Base-by-base conservation (phyloP, 495 filamentous ascomycete species). In the Cercophora samala region DNA sequence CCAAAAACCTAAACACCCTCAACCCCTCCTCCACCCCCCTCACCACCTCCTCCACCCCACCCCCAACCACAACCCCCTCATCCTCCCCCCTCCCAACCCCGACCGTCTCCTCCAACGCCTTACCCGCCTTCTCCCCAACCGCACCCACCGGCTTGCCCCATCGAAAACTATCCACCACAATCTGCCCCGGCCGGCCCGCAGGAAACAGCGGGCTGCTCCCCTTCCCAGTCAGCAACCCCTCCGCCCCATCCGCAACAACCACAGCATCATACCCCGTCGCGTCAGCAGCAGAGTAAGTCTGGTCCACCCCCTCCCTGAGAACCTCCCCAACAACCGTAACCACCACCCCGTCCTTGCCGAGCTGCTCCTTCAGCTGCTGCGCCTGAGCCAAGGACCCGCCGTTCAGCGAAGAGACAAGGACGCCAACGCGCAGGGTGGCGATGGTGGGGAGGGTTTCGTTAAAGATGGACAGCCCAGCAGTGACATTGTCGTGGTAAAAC, bases 131-230 rank as follows among this genome's bases (percentile, higher is more conserved):
- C 51, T 68, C 68, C 0, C 90, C 90, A 1, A 91, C 65, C 1
- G 84, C 88, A 4, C 77, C 88, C 52, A 93, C 82, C 0, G 91
- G 86, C 83, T 93, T 93, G 5, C 90, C 91, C 77, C 87, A 92
- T 1, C 84, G 77, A 79, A 86, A 93, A 0, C 81, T 89, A 76
- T 87, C 84, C n/a, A 77, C 64, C 23, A 93, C 73, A 54, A 93
- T 89, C 78, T 91, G 84, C 5, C 83, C 72, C 0, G 87, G 91
- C 0, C 89, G 81, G 0, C 87, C 86, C 11, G 83, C 80, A 0
- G 90, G 90, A 73, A 83, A 93, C 23, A 92, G 75, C 0, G 88
- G 76, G 9, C 78, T 81, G 8, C 69, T 67, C 1, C 72, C 73
- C 22, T 69, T 73, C 4, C 69, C 67, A 0, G 66, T 70, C 71